Evolutionary conservation across 352 stramenopile genomes (phyloP).

Genomic region (Globisporangium viniferum): DNA sequence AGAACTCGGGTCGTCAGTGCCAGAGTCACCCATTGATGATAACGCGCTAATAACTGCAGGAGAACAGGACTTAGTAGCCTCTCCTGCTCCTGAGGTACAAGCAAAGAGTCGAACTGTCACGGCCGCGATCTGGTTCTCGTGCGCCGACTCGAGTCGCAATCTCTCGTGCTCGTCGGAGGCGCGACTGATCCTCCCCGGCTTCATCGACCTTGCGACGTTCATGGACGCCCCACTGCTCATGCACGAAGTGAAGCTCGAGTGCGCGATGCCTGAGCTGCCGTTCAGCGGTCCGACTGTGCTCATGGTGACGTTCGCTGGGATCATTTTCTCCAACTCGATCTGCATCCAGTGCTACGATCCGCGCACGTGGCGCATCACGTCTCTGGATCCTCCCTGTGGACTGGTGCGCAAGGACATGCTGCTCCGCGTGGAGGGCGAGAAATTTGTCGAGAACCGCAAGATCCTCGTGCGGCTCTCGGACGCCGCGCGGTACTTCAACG

Average conservation of each 20-base stretch:
- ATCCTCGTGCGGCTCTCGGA: slow-evolving; percentile 53
- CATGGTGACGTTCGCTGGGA: slow-evolving; percentile 37
- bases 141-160: slow-evolving; percentile 40
- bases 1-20: not conserved
- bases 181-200: slow-evolving; percentile 33
- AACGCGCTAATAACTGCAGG: not conserved
- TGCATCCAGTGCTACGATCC: slow-evolving; percentile 73
- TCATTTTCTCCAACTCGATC: slow-evolving; percentile 63
- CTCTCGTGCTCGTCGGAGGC: slow-evolving; percentile 28
- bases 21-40: not conserved
- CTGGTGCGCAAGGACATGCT: slow-evolving; percentile 27
- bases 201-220: slow-evolving; percentile 16
- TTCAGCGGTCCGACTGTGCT: slow-evolving; percentile 56
- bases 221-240: not conserved
- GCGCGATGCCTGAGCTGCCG: slow-evolving; percentile 45
- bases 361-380: slow-evolving; percentile 39
- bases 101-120: slow-evolving; percentile 5
- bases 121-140: slow-evolving; percentile 42
- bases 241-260: slow-evolving; percentile 43
- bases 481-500: slow-evolving; percentile 37
- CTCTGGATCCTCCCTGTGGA: slow-evolving; percentile 42
- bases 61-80: not conserved
- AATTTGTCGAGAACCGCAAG: slow-evolving; percentile 72
- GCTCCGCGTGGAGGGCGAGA: slow-evolving; percentile 46
- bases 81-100: not conserved